Base-by-base conservation (phyloP, 108 stramenopile genomes). In the Pseudonitzschia delicatissima region DNA sequence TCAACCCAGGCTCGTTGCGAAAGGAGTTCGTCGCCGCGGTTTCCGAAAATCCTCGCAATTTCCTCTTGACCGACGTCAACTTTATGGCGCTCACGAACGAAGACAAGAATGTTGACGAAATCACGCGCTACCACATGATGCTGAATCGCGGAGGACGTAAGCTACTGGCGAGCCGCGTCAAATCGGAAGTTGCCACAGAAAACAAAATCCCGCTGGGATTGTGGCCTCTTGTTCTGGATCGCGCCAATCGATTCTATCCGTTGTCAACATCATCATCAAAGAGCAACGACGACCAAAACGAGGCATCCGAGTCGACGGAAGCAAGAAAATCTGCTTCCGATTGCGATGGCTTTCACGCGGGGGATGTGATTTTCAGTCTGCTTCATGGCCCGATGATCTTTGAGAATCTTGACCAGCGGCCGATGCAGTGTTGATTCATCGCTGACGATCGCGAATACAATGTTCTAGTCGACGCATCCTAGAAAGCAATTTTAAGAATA, bases 301-400 rank as follows among this genome's bases (percentile, higher is more conserved):
- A 39, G 11, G 37, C 8, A 39, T 8, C 37, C 37, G 8, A 39
- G 37, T 11, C 37, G 8, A 11, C 37, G 6, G 37, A 39, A 39
- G 37, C 37, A 11, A 39, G 11, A 39, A 39, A 39, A 39, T 39
- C 11, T 8, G 37, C 11, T 11, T 39, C 11, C 37, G 37, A 39
- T 11, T 39, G 33, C 7, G 32, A 2, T 1, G n/a, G 37, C 15
- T 25, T 53, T 20, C 48, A 64, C 57, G 59, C 73, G 12, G 62
- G 45, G 0, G 73, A 73, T 45, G 45, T 57, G 15, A 60, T 73
- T 28, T 73, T 45, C 44, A 62, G 59, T 33, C 23, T 73, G 3
- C 55, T 73, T 13, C 73, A 67, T 21, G 73, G 73, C n/a, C 73
- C 73, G 50, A 51, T 51, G 50, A 25, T 51, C 4, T 51, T 51